Percentiles rank a stretch among this genome's conserved stretches.
phyloP scores from a whole-genome alignment of 352 stramenopile species.

The Saprolegnia parasitica region DNA sequence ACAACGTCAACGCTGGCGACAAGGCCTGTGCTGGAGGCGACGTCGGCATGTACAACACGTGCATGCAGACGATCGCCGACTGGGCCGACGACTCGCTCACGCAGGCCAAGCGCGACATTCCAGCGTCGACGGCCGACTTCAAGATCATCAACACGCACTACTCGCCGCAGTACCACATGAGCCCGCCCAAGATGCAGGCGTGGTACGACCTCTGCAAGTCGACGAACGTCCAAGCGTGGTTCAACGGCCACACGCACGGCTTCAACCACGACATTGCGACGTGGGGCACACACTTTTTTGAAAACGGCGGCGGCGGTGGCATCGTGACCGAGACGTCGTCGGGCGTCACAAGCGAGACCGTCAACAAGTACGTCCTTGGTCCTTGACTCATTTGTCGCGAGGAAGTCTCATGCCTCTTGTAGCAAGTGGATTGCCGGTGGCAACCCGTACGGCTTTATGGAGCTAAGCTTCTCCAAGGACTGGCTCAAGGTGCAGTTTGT shows the following conservation, averaged over 20 bases:
- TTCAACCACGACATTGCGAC: slow-evolving; percentile 39
- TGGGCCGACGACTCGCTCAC: slow-evolving; percentile 75
- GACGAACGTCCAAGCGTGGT: slow-evolving; percentile 39
- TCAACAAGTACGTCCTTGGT: slow-evolving; percentile 36
- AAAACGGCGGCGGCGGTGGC: slow-evolving; percentile 42
- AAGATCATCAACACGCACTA: slow-evolving; percentile 89
- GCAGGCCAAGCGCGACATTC: slow-evolving; percentile 65
- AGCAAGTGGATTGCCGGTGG: slow-evolving; percentile 68
- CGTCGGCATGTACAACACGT: slow-evolving; percentile 71
- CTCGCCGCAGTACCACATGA: slow-evolving; percentile 87
- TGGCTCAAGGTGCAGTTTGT: slow-evolving; percentile 82
- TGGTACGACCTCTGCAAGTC: slow-evolving; percentile 84
- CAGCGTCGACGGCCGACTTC: slow-evolving; percentile 67
- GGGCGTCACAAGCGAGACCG: slow-evolving; percentile 38
- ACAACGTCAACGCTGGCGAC: slow-evolving; percentile 39
- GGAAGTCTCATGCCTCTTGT: too few relatives aligned
- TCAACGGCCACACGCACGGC: slow-evolving; percentile 42
- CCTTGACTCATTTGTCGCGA: background rate
- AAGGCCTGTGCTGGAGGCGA: slow-evolving; percentile 37
- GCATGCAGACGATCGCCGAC: slow-evolving; percentile 59
- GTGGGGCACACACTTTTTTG: slow-evolving; percentile 39
- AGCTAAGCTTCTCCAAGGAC: slow-evolving; percentile 78
- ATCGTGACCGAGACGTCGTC: slow-evolving; percentile 39
- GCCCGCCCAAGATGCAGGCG: slow-evolving; percentile 82
- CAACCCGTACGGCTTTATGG: slow-evolving; percentile 83